Evolutionary conservation across 169 alveolate species (phyloP).

Genomic region (Eimeria nieschulzi): DNA sequence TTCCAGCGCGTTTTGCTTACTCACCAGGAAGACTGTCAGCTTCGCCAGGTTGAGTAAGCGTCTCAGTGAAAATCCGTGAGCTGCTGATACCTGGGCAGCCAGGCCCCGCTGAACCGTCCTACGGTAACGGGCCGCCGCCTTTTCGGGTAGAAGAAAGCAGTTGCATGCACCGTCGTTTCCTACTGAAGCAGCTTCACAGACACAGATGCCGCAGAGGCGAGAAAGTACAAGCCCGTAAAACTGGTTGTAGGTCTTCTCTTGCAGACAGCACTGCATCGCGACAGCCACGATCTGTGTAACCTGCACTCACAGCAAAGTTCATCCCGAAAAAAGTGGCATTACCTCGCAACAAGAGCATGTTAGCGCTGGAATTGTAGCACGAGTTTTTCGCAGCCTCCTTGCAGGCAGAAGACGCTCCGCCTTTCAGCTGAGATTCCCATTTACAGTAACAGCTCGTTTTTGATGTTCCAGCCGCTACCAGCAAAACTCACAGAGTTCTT

Average conservation of each 20-base stretch:
- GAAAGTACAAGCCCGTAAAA: slow-evolving; percentile 64
- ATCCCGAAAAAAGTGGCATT: background rate
- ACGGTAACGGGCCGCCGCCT: slow-evolving; percentile 63
- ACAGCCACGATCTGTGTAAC: slow-evolving; percentile 65
- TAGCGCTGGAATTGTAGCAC: too few relatives aligned
- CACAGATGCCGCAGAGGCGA: slow-evolving; percentile 69
- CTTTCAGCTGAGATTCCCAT: too few relatives aligned
- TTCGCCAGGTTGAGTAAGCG: slow-evolving; percentile 70
- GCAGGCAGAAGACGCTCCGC: too few relatives aligned
- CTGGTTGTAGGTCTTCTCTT: slow-evolving; percentile 60
- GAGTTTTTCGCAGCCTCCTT: too few relatives aligned
- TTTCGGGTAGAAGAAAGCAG: slow-evolving; percentile 49
- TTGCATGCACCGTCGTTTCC: slow-evolving; percentile 35
- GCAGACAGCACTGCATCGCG: slow-evolving; percentile 68
- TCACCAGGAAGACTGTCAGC: slow-evolving; percentile 68
- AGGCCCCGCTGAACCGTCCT: slow-evolving; percentile 65
- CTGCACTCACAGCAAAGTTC: slow-evolving; percentile 24
- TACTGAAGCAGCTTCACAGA: slow-evolving; percentile 24
- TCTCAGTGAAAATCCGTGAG: slow-evolving; percentile 69
- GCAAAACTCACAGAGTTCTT: background rate
- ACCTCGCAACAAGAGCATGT: too few relatives aligned
- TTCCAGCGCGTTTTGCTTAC: background rate
- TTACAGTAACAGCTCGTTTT: background rate
- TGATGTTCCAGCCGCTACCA: background rate
- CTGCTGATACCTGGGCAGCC: slow-evolving; percentile 74